Conservation (phyloP, 176 grass and related monocot genomes). For the Rhynchospora breviuscula region DNA sequence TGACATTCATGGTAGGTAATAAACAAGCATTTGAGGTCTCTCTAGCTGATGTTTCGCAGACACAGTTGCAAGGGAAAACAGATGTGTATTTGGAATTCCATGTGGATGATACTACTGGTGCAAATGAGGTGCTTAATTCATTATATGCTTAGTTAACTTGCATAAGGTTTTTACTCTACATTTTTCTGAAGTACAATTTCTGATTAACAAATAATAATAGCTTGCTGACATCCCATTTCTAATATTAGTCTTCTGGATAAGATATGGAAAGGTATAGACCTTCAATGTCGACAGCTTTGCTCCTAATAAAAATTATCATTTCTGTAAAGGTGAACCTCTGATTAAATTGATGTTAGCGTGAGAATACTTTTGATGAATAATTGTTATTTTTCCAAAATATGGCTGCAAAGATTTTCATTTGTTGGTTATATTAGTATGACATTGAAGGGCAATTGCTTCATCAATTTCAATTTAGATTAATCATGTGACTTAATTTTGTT, state of each 20-base stretch:
- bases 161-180: not conserved
- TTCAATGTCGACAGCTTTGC: not conserved
- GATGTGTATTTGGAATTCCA: slow-evolving; percentile 91
- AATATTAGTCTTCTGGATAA: not conserved
- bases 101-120: slow-evolving; percentile 94
- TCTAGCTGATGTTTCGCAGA: slow-evolving; percentile 87
- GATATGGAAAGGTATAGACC: not conserved
- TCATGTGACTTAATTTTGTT: slow-evolving; percentile 12
- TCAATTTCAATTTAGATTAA: not conserved
- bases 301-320: not conserved
- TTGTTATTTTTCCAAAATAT: slow-evolving; percentile 3
- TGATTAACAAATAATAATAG: not conserved
- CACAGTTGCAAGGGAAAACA: slow-evolving; percentile 92
- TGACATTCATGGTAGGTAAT: slow-evolving; percentile 75
- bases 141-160: slow-evolving; percentile 11
- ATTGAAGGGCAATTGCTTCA: not conserved
- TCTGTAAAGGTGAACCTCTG: not conserved
- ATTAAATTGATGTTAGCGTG: not conserved
- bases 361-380: not conserved
- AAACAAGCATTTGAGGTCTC: slow-evolving; percentile 94
- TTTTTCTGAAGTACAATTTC: not conserved
- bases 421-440: not conserved
- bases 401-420: not conserved
- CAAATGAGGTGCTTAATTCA: slow-evolving; percentile 54
- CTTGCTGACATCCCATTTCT: not conserved